These are phyloP conservation scores for Obelidium mucronatum DNA, from an alignment of 192 early-diverging fungal species.

Conservation along the genomic window DNA sequence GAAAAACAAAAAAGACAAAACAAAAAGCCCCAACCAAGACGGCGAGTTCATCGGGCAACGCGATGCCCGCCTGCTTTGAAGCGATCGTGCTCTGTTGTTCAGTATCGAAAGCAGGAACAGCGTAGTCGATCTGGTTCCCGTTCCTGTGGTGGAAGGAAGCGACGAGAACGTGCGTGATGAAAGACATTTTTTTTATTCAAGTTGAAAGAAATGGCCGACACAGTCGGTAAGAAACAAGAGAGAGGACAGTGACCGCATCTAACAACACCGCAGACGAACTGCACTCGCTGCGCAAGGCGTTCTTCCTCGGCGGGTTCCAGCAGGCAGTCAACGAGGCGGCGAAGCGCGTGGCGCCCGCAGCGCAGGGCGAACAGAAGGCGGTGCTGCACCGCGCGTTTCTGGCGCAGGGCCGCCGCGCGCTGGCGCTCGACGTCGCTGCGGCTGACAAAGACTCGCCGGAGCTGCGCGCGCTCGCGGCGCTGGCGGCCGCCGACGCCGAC, in stretches of 20 bases:
- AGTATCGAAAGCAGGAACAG: constrained; percentile 10
- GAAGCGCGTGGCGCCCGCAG: constrained; percentile 35
- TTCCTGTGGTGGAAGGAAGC: constrained; percentile 30
- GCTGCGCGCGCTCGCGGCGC: constrained; percentile 70
- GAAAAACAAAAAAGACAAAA: neutral
- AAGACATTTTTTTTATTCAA: too few species aligned
- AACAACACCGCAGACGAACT: constrained; percentile 45
- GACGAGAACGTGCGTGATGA: constrained; percentile 27
- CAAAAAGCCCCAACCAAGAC: neutral
- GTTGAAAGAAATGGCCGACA: too few species aligned
- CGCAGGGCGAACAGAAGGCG: constrained; percentile 60
- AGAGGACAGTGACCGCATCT: too few species aligned
- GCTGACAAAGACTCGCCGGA: constrained; percentile 52
- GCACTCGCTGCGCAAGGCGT: constrained; percentile 45
- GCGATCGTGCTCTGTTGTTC: neutral
- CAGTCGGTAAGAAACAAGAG: too few species aligned
- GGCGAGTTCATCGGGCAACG: constrained; percentile 18
- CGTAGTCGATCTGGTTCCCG: constrained; percentile 38
- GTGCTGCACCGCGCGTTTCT: constrained; percentile 83
- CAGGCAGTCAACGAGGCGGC: constrained; percentile 69
- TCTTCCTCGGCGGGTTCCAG: constrained; percentile 75
- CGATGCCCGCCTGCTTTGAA: neutral
- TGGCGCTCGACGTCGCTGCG: constrained; percentile 63
- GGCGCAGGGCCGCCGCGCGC: constrained; percentile 74
- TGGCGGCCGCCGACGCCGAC: constrained; percentile 63